Conservation (phyloP, 768 basidiomycete species). For the Dacryopinax primogenitus region DNA sequence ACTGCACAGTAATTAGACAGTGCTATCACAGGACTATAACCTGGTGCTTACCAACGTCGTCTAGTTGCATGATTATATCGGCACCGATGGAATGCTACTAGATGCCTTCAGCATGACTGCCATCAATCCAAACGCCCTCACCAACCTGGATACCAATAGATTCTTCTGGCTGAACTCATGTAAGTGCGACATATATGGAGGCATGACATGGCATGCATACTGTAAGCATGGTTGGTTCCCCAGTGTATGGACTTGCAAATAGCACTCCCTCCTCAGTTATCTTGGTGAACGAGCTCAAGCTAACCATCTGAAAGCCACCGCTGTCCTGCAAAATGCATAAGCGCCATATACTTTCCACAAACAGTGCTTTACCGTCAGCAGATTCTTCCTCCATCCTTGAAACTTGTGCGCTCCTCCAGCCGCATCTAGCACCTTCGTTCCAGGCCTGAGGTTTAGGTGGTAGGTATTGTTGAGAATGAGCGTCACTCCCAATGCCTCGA, state of each 20-base stretch:
- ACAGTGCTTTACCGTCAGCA: conserved; percentile 50
- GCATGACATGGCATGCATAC: conserved; percentile 31
- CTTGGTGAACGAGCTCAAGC: conserved; percentile 66
- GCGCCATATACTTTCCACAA: background rate
- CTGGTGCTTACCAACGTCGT: conserved; percentile 62
- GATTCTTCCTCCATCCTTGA: conserved; percentile 76
- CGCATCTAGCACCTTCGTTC: conserved; percentile 54
- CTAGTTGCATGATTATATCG: conserved; percentile 91
- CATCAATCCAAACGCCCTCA: background rate
- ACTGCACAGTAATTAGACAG: conserved; percentile 35
- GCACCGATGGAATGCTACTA: conserved; percentile 69
- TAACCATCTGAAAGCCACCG: conserved; percentile 67
- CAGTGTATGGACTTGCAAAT: conserved; percentile 73
- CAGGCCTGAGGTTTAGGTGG: conserved; percentile 77
- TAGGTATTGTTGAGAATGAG: conserved; percentile 85
- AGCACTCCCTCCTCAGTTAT: conserved; percentile 83
- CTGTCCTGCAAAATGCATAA: conserved; percentile 45
- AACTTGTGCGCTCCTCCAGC: conserved; percentile 81
- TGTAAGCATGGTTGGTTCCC: conserved; percentile 78
- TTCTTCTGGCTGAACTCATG: conserved; percentile 58
- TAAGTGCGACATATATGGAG: background rate
- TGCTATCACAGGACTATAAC: background rate
- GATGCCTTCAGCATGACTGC: conserved; percentile 37
- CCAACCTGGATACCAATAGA: conserved; percentile 39
- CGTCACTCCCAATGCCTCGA: conserved; percentile 57